These are phyloP conservation scores for Suillus bovinus DNA, from an alignment of 768 basidiomycete species.

Conservation along the genomic window DNA sequence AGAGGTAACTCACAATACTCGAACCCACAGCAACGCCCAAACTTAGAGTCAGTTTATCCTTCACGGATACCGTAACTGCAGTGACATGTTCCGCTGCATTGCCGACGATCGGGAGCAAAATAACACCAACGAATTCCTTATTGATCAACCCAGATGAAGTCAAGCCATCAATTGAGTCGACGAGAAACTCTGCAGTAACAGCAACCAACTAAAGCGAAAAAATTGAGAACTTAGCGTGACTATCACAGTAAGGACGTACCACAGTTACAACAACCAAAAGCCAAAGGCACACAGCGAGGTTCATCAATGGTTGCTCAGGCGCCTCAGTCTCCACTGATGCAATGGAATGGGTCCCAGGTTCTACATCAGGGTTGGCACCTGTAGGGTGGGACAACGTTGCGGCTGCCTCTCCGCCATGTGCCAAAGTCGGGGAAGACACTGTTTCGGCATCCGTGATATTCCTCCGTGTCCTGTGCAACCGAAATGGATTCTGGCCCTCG, in stretches of 20 bases:
- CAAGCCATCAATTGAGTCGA: constrained; percentile 80
- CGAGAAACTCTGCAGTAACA: constrained; percentile 65
- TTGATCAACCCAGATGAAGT: constrained; percentile 56
- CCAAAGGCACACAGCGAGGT: constrained; percentile 50
- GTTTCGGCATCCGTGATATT: not conserved
- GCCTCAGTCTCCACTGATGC: constrained; percentile 29
- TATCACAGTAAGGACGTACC: constrained; percentile 38
- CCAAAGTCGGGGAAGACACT: not conserved
- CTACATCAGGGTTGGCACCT: not conserved
- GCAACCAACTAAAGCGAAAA: constrained; percentile 44
- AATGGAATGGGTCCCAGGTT: not conserved
- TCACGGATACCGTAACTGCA: constrained; percentile 88
- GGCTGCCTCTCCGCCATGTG: not conserved
- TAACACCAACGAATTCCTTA: constrained; percentile 84
- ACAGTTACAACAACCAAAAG: constrained; percentile 61
- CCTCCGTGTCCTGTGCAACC: not conserved
- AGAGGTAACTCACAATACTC: constrained; percentile 59
- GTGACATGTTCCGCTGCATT: constrained; percentile 93
- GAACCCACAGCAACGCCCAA: constrained; percentile 89
- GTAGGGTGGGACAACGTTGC: not conserved
- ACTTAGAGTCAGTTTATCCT: constrained; percentile 85
- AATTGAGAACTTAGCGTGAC: not conserved
- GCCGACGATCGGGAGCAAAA: constrained; percentile 88
- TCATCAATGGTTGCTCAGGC: constrained; percentile 46
- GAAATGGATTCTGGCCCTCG: constrained; percentile 38